These are phyloP conservation scores for Gamarada debralockiae DNA, from an alignment of 495 filamentous ascomycete genomes.

Conservation along the genomic window DNA sequence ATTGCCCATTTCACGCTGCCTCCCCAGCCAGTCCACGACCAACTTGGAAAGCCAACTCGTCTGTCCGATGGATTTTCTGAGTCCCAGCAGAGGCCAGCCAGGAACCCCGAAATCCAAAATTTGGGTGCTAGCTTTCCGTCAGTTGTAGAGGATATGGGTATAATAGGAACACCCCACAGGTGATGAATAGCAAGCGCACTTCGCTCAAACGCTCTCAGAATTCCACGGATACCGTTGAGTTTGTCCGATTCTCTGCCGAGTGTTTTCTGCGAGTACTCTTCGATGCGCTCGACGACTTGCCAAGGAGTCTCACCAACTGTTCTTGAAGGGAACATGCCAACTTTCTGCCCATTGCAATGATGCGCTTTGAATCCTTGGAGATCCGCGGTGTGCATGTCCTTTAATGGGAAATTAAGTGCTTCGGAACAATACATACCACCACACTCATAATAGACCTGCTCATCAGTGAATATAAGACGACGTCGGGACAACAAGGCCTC, in stretches of 20 bases:
- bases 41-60: slow-evolving; percentile 1
- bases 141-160: neutral
- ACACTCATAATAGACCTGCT: slow-evolving; percentile 25
- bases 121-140: neutral
- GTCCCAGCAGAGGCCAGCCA: neutral
- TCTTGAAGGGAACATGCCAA: neutral
- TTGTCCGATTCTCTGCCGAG: neutral
- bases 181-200: neutral
- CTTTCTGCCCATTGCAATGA: neutral
- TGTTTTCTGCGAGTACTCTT: neutral
- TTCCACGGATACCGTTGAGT: neutral
- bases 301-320: neutral
- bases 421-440: neutral
- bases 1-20: neutral
- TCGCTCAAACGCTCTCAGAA: neutral
- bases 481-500: slow-evolving; percentile 31
- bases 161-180: neutral
- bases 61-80: neutral
- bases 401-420: no score
- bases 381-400: neutral
- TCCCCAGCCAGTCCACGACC: slow-evolving; percentile 3
- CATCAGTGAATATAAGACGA: slow-evolving; percentile 28
- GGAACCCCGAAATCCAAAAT: neutral
- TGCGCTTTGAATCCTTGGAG: no score
- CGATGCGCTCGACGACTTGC: neutral